A percentile compares a stretch with the other conserved stretches of the same genome.
These are phyloP conservation scores for Papilionanthe hybrid DNA, from an alignment of 116 monocot species.

Conservation along the genomic window DNA sequence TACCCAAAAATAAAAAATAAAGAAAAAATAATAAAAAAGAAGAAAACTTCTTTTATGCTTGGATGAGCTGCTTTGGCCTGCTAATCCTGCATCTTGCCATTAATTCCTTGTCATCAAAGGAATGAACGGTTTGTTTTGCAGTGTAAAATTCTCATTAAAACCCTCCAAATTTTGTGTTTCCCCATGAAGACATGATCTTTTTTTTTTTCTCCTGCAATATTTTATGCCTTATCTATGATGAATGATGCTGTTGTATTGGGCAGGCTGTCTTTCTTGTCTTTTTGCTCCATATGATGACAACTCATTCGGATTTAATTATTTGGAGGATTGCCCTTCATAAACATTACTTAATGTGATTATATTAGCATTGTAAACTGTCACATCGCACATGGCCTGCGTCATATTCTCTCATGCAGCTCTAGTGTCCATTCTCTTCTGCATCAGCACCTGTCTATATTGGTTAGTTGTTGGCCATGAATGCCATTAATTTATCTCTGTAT, in stretches of 20 bases:
- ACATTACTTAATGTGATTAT: conserved; percentile 1
- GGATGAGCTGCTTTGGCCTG: too few species aligned
- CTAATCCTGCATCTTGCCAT: not conserved
- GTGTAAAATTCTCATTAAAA: not conserved
- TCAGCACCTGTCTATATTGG: conserved; percentile 17
- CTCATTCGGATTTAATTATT: not conserved
- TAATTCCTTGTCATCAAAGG: not conserved
- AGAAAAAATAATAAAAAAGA: too few species aligned
- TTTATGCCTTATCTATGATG: conserved; percentile 1
- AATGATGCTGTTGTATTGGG: not conserved
- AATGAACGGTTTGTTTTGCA: not conserved
- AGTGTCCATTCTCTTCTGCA: conserved; percentile 16
- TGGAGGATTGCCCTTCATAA: not conserved
- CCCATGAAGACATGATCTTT: not conserved
- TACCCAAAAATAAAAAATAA: too few species aligned
- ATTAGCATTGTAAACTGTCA: not conserved
- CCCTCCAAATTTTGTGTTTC: too few species aligned
- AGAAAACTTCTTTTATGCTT: too few species aligned
- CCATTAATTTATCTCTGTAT: too few species aligned
- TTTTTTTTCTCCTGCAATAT: not conserved
- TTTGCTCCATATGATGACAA: not conserved
- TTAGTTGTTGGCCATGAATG: not conserved
- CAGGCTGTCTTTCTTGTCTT: not conserved
- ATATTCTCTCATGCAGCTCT: conserved; percentile 11
- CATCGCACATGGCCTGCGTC: conserved; percentile 17